These are phyloP conservation scores for Coelastrella sp. DNA, from an alignment of 139 green algal genomes.

Conservation along the genomic window DNA sequence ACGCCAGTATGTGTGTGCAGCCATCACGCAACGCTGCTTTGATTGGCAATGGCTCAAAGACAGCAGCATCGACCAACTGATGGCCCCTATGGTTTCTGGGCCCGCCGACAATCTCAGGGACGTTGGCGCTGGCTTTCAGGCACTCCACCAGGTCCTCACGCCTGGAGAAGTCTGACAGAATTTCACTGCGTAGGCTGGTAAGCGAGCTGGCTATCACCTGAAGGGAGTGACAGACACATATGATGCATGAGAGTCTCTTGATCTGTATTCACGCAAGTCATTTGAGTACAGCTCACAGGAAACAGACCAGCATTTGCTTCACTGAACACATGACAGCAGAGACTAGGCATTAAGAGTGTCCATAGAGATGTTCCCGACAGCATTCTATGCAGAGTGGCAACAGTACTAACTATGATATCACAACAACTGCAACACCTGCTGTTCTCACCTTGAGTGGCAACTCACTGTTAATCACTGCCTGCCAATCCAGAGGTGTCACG, in stretches of 20 bases:
- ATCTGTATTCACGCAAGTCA: too few species aligned
- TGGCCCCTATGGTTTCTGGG: conserved; percentile 57
- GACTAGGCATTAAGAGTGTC: too few species aligned
- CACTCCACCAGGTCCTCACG: conserved; percentile 72
- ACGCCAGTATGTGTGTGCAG: conserved; percentile 85
- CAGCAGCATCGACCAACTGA: conserved; percentile 87
- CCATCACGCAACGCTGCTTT: conserved; percentile 73
- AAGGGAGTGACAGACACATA: neutral
- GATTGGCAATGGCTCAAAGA: conserved; percentile 85
- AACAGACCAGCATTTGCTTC: too few species aligned
- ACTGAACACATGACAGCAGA: too few species aligned
- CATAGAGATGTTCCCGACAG: too few species aligned
- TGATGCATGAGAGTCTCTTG: too few species aligned
- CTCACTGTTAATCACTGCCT: conserved; percentile 56
- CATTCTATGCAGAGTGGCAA: too few species aligned
- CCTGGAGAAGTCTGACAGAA: conserved; percentile 32
- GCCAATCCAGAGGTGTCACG: conserved; percentile 75
- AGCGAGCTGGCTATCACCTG: conserved; percentile 53
- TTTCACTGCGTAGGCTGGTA: conserved; percentile 20
- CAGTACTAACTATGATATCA: too few species aligned
- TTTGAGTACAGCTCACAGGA: too few species aligned
- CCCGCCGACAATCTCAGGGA: conserved; percentile 78
- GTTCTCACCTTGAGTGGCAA: conserved; percentile 47
- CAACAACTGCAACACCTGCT: too few species aligned
- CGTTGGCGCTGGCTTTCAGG: conserved; percentile 83